phyloP scores from a whole-genome alignment of 2,329 filamentous ascomycete species.

The Sclerotinia nivalis region DNA sequence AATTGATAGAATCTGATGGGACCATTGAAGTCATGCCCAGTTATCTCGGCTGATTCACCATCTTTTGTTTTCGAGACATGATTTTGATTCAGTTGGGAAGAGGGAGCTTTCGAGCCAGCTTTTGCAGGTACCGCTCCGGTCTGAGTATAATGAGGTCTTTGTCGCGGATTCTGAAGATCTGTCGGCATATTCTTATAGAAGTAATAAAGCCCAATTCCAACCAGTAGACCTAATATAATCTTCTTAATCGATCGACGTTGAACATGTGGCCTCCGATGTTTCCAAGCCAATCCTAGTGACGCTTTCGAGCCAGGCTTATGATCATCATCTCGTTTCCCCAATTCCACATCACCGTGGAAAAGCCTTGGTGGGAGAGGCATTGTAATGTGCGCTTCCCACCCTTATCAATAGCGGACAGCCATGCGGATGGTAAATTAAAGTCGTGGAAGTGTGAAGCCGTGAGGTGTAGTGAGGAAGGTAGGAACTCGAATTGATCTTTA shows the following conservation, averaged over 20 bases:
- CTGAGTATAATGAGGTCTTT: constrained; percentile 44
- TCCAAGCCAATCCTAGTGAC: constrained; percentile 40
- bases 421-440: constrained; percentile 27
- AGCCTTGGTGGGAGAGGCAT: constrained; percentile 47
- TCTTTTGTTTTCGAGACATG: constrained; percentile 19
- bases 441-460: not conserved
- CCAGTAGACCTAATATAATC: constrained; percentile 49
- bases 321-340: constrained; percentile 66
- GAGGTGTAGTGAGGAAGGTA: not conserved
- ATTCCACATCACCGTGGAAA: constrained; percentile 58
- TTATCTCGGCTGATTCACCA: constrained; percentile 32
- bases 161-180: constrained; percentile 43
- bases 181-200: constrained; percentile 65
- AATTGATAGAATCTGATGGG: constrained; percentile 69
- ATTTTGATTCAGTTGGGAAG: constrained; percentile 1
- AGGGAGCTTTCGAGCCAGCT: constrained; percentile 21
- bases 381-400: constrained; percentile 31
- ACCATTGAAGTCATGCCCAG: constrained; percentile 62
- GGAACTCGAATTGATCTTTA: not conserved
- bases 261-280: constrained; percentile 47
- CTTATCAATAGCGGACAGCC: constrained; percentile 30
- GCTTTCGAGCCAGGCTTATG: constrained; percentile 46
- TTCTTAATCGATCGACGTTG: constrained; percentile 52
- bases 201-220: constrained; percentile 58
- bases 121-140: constrained; percentile 1